Evolutionary conservation across 805 yeast genomes (phyloP), one percentile per base, ranked within the genome.

Genomic region (Metschnikowia colocasiae): DNA sequence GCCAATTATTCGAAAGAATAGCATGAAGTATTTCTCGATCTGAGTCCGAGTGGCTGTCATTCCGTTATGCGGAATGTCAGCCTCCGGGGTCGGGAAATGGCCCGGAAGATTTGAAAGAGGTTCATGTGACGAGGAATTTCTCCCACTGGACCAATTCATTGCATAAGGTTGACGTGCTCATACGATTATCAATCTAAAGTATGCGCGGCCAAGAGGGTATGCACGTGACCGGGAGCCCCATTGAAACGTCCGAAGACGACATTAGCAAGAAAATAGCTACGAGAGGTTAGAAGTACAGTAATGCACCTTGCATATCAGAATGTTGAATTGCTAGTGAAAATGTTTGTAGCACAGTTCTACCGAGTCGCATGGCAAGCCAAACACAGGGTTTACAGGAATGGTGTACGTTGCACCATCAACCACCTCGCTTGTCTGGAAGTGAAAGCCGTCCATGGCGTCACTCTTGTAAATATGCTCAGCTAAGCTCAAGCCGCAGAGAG

Each of bases 401-500:
- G 55, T 53, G 16, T 45, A 49, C 1, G 52, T 38, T 2, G 51
- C 33, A 5, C 52, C 56, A 4, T 50, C 54, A 27, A 18, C 15
- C 4, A 12, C 34, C n/a, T 46, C 54, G 12, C 10, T 31, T 6
- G 44, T 46, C 4, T 26, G 33, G 15, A 46, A 49, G 25, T 37
- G 30, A n/a, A 31, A 51, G 1, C 33, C 49, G 10, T 36, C 47
- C 20, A 29, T 13, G 9, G 12, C 12, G 2, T 25, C 38, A 19
- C 48, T 27, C 23, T 26, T 18, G 44, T 37, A 52, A 2, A 18
- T 22, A 55, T 81, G 69, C 54, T 82, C 86, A 15, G 80, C 71
- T 39, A 75, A 67, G 39, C 88, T 78, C 25, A 92, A 68, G 0
- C 99, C 99, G 46, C 85, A 68, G 2, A 91, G 67, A 0, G 83